Evolutionary conservation across 768 basidiomycete species (phyloP), one percentile per base, ranked within the genome.

Genomic region (Russula sp.): DNA sequence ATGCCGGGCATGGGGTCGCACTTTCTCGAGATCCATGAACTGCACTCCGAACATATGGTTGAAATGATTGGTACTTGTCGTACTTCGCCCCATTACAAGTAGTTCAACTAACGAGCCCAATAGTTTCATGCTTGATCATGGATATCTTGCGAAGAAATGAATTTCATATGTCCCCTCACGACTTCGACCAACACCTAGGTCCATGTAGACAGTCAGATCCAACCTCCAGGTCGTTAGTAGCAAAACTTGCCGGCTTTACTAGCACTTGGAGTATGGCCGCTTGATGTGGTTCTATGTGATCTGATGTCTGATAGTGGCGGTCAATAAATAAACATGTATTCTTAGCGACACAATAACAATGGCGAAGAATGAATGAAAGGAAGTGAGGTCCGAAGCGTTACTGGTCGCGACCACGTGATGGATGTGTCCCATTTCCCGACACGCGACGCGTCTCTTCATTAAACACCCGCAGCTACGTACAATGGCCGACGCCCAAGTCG

Each of bases 41-140:
- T 62, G n/a, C 55, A 66, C n/a, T 53, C 52, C 16, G 16, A 39
- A 20, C 51, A 61, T 14, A 42, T 54, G 55, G 64, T 45, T 6
- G 66, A 67, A 49, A 67, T 65, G 58, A 66, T 65, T 14, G 66
- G 66, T 67, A 55, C 11, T 18, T 16, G 11, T 37, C 50, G 16
- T 6, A 1, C 13, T 39, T 61, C 20, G 11, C 22, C 18, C 6
- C 18, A 6, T 47, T 11, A 3, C n/a, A 14, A 40, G 10, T 6
- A 32, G 54, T 32, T 13, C 22, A 22, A 18, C 60, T 55, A 51
- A 58, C 31, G 39, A 27, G 7, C 18, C 13, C 10, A 14, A 18
- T 31, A 66, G 64, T 61, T 8, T 66, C 66, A 3, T 67, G 64
- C n/a, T 45, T 67, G 48, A 57, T 67, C 16, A 66, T 67, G 59